Evolutionary conservation across 352 stramenopile species (phyloP).

Genomic region (Pythium angustatum): DNA sequence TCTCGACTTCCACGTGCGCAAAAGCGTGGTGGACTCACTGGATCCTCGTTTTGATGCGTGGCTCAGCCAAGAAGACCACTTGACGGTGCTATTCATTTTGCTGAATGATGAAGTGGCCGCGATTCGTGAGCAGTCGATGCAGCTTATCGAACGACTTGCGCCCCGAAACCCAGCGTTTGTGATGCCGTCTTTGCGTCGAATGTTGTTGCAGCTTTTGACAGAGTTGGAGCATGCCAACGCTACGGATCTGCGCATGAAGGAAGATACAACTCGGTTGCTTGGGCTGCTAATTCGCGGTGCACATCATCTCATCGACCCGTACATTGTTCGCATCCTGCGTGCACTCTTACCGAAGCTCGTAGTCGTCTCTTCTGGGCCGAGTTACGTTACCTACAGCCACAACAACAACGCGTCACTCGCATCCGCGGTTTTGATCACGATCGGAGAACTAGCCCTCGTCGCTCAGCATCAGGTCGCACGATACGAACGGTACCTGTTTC

Average conservation of each 20-base stretch:
- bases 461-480: slow-evolving; percentile 89
- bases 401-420: slow-evolving; percentile 72
- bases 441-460: slow-evolving; percentile 93
- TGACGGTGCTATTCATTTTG: slow-evolving; percentile 93
- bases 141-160: slow-evolving; percentile 93
- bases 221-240: slow-evolving; percentile 91
- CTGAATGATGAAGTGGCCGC: slow-evolving; percentile 92
- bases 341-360: slow-evolving; percentile 88
- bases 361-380: slow-evolving; percentile 35
- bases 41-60: slow-evolving; percentile 93
- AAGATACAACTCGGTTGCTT: slow-evolving; percentile 89
- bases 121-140: slow-evolving; percentile 91
- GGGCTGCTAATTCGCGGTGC: slow-evolving; percentile 77
- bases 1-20: slow-evolving; percentile 87
- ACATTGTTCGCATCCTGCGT: slow-evolving; percentile 73
- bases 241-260: slow-evolving; percentile 79
- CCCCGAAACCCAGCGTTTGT: slow-evolving; percentile 95
- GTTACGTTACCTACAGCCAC: slow-evolving; percentile 26
- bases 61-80: slow-evolving; percentile 91
- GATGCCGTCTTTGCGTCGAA: slow-evolving; percentile 91
- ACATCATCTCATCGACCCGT: slow-evolving; percentile 88
- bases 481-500: slow-evolving; percentile 95
- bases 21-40: slow-evolving; percentile 93
- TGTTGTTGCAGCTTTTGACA: slow-evolving; percentile 95
- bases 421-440: slow-evolving; percentile 69